Conservation (phyloP, 306 rosid genomes). For the Cucurbita argyrosperma region DNA sequence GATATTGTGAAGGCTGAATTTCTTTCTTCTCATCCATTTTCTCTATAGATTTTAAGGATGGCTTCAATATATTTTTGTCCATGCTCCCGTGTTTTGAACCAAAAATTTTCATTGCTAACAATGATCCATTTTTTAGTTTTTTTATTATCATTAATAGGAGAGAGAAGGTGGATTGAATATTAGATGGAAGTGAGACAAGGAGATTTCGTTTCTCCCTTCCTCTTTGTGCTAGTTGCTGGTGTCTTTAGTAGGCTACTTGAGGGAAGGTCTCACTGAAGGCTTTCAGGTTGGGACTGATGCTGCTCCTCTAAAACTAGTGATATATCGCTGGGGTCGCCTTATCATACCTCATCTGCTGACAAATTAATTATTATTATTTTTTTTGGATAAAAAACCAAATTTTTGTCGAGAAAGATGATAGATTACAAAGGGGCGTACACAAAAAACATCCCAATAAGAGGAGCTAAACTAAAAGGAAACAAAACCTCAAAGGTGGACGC, state of each 20-base stretch:
- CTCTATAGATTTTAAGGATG: neutral
- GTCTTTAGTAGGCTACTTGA: neutral
- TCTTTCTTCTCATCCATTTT: neutral
- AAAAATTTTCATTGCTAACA: neutral
- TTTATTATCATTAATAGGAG: neutral
- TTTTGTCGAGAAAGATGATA: neutral
- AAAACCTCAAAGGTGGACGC: neutral
- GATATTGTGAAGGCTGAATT: neutral
- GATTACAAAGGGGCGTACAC: neutral
- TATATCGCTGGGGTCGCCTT: neutral
- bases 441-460: neutral
- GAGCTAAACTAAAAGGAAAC: neutral
- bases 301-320: neutral
- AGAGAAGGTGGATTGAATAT: neutral
- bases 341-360: neutral
- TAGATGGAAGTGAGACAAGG: neutral
- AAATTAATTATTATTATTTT: neutral
- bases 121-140: neutral
- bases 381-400: neutral
- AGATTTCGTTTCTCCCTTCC: neutral
- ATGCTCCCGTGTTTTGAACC: neutral
- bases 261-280: neutral
- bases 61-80: neutral
- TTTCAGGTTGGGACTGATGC: neutral
- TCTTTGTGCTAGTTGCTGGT: neutral